Base-by-base conservation (phyloP, 2,329 filamentous ascomycete genomes). In the Fusarium dimerum region DNA sequence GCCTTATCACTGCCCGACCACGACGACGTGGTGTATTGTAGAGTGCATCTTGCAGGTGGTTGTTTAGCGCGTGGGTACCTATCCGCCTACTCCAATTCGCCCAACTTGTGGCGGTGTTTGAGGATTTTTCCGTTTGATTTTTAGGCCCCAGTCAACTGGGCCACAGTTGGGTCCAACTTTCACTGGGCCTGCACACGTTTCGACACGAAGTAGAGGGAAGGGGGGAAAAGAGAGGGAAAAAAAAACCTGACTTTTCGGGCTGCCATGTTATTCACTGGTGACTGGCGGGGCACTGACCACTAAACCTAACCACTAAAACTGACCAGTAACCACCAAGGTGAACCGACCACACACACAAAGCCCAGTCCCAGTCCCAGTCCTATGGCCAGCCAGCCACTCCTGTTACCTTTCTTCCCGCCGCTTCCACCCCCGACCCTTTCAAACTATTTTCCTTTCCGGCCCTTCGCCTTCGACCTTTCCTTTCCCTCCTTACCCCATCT, bases 231-330 rank as follows among this genome's bases (percentile, higher is more conserved):
- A 36, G 11, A 36, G 11, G 13, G 11, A 9, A 15, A 4, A 9
- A 63, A 66, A 67, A 64, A 59, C 65, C 64, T 65, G 65, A 68
- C 63, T 68, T 68, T 68, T 68, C 63, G 59, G 66, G 63, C 66
- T 63, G 59, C 64, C 50, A 57, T 26, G 7, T 5, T 26, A 26
- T 26, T 26, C 20, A 26, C 20, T 26, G 20, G 20, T 26, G 7
- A 26, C 20, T 26, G 20, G 7, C 20, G 20, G 20, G 20, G 20
- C 20, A 26, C 20, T 26, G 20, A 26, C 20, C 20, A 26, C 20
- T 26, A 26, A 26, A 26, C 20, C 20, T 26, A 26, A 26, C 20
- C 20, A 26, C 20, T 26, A 7, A 26, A 26, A 26, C 20, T 26
- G 20, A 26, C 20, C 20, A 26, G 20, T 26, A 26, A 26, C 20